These are phyloP conservation scores for Pythium dissotocum DNA, from an alignment of 352 stramenopile species.

Conservation along the genomic window DNA sequence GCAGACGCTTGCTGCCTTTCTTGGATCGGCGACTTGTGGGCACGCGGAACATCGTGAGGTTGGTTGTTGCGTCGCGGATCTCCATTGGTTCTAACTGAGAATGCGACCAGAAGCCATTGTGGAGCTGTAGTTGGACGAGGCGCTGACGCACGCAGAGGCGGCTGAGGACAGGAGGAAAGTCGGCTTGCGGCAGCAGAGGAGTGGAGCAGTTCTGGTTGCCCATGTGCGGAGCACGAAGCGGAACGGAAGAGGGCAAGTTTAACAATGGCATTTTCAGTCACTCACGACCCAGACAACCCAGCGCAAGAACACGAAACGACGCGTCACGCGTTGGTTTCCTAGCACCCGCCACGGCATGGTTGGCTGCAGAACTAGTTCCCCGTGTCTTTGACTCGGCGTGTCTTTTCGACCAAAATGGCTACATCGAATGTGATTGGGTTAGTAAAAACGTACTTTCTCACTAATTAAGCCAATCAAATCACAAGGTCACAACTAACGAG, in stretches of 20 bases:
- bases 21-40: background rate
- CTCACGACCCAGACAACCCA: background rate
- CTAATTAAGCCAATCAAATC: no score
- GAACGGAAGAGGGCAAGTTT: no score
- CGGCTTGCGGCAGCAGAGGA: slow-evolving; percentile 14
- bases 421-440: no score
- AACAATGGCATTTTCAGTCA: background rate
- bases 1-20: background rate
- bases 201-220: slow-evolving; percentile 3
- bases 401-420: no score
- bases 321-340: no score
- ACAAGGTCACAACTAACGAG: no score
- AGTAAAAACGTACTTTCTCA: no score
- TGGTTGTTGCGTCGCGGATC: slow-evolving; percentile 18
- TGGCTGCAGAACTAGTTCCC: no score
- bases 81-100: slow-evolving; percentile 12
- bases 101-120: slow-evolving; percentile 22
- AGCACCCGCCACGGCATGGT: no score
- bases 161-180: slow-evolving; percentile 16
- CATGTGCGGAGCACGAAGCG: slow-evolving; percentile 8
- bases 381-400: no score
- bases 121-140: slow-evolving; percentile 12
- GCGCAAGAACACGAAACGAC: no score
- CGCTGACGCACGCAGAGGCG: slow-evolving; percentile 1
- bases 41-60: slow-evolving; percentile 21